Evolutionary conservation across 805 yeast species (phyloP), one percentile per base, ranked within the genome.

Genomic region (Ogataea paraovalis): DNA sequence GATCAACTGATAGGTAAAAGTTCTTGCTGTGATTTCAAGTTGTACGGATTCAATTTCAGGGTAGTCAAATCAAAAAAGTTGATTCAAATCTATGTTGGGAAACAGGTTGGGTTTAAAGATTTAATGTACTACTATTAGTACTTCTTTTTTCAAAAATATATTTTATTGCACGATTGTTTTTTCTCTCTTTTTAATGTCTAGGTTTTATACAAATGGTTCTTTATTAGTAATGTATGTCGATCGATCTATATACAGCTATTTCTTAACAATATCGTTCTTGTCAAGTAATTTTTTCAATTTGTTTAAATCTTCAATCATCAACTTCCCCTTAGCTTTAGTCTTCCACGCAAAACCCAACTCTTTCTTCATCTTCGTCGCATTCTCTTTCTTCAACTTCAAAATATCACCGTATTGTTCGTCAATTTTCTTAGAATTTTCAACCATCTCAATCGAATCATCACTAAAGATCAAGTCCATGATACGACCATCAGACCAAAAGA

Each of bases 401-500:
- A 64, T 27, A 45, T 64, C 67, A 20, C 66, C 67, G 39, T 59
- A 64, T 33, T 50, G 45, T 33, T 56, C 60, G 46, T 65, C 69
- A 41, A 64, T 60, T 43, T 55, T 60, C 45, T 60, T 63, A 12
- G 65, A 51, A 42, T 76, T 78, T 62, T 87, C 92, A 3, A 94
- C 91, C 49, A 78, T 83, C 16, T 82, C 84, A n/a, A 87, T 62
- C 1, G 86, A 67, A 60, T 87, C 94, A 59, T 85, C 83, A 20
- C 95, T 94, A 56, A 88, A 85, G n/a, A 88, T 58, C 44, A 80
- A 76, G 63, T 88, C 96, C 66, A 83, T 85, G 2, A 88, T 85
- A 49, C 96, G 73, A 14, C 96, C 96, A 64, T 88, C 96, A 30
- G 94, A 91, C 96, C 96, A 88, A 69, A 86, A 88, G 73, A 89